phyloP scores from a whole-genome alignment of 768 basidiomycete genomes.

The Suillus luteus region DNA sequence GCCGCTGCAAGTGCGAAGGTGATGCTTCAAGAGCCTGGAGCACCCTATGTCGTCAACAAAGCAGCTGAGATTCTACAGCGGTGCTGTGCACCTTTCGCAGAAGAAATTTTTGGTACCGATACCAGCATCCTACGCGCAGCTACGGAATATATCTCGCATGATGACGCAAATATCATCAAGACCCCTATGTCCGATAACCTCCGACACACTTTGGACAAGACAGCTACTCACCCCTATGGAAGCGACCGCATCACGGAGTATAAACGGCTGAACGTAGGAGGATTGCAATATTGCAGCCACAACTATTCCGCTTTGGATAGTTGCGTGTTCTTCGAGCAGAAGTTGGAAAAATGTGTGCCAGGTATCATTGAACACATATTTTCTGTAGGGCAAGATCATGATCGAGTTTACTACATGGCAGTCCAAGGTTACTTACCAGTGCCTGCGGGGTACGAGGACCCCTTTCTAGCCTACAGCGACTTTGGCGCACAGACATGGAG shows the following conservation, averaged over 20 bases:
- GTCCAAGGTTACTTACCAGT: conserved; percentile 11
- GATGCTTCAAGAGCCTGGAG: conserved; percentile 7
- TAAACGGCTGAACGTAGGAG: background rate
- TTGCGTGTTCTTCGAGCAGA: conserved; percentile 7
- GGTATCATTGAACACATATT: conserved; percentile 14
- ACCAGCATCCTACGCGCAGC: background rate
- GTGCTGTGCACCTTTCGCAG: background rate
- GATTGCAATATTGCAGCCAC: conserved; percentile 10
- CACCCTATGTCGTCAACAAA: background rate
- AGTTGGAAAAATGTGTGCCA: background rate
- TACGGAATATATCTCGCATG: background rate
- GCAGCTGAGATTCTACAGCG: background rate
- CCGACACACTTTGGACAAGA: background rate
- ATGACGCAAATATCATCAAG: background rate
- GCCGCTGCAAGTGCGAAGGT: conserved; percentile 8
- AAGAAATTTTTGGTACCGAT: background rate
- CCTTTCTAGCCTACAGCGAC: conserved; percentile 13
- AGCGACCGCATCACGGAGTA: background rate
- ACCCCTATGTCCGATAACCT: background rate
- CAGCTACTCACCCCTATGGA: background rate
- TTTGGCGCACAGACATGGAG: conserved; percentile 12
- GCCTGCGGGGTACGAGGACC: conserved; percentile 3
- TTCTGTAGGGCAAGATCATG: background rate
- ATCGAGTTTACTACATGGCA: conserved; percentile 1
- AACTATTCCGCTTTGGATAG: background rate